These are phyloP conservation scores for Aegilops longissima DNA, from an alignment of 176 grass and related monocot genomes.

Conservation along the genomic window DNA sequence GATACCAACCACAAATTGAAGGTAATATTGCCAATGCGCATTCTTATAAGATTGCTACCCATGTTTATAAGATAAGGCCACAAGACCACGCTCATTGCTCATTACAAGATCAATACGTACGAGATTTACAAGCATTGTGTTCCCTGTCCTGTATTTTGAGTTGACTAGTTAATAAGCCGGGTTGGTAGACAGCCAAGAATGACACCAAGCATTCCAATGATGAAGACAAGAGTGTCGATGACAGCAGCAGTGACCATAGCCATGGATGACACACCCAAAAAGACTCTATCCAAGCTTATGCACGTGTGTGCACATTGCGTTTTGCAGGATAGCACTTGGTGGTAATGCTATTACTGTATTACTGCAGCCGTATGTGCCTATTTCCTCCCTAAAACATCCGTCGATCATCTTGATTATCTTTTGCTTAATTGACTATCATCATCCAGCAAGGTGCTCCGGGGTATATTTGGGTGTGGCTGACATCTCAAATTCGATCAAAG, in stretches of 20 bases:
- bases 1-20: background rate
- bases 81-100: background rate
- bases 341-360: background rate
- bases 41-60: background rate
- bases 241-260: background rate
- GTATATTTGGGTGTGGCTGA: background rate
- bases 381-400: background rate
- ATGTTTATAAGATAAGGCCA: slow-evolving; percentile 25
- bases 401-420: background rate
- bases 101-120: background rate
- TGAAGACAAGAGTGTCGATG: background rate
- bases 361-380: background rate
- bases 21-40: too few relatives aligned
- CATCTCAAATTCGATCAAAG: slow-evolving; percentile 13
- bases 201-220: background rate
- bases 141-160: background rate
- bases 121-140: background rate
- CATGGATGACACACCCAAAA: slow-evolving; percentile 20
- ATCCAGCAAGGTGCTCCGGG: slow-evolving; percentile 1
- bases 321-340: background rate
- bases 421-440: slow-evolving; percentile 1
- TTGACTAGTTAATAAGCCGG: slow-evolving; percentile 5
- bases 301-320: background rate
- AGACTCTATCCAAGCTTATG: background rate
- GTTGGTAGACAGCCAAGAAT: background rate